Evolutionary conservation across 495 filamentous ascomycete genomes (phyloP), one percentile per base, ranked within the genome.

Genomic region (Lasiosphaeria hispida): DNA sequence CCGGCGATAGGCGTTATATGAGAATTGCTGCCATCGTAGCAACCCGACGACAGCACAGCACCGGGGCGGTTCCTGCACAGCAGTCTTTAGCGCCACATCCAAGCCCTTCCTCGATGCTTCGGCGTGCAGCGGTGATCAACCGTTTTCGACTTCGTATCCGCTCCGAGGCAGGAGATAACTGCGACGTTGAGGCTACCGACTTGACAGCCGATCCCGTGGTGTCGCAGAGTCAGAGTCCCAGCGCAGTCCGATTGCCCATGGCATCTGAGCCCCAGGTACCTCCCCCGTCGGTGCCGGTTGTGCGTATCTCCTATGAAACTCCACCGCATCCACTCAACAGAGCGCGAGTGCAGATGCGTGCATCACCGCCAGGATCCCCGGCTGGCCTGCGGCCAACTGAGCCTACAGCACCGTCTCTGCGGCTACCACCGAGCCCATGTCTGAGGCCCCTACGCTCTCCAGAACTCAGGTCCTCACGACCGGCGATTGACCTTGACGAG

Each of bases 1-100:
- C 69, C 3, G 80, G 82, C 19, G 77, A 79, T 51, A 86, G 80
- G 68, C 76, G 84, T 14, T 80, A 86, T 14, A 64, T 69, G 15
- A 61, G 61, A 43, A 63, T 73, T 8, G 62, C 68, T 0, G 63
- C 65, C 18, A 67, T 68, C 34, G 61, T 68, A 55, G 52, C 62
- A 13, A 59, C 71, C 4, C 53, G 69, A 17, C 57, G 65, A 36
- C 41, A 64, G 4, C 48, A 45, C 56, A 41, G 23, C 17, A 41
- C 53, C 23, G 49, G 36, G 13, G 34, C 23, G 0, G 6, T 33
- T 2, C 56, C 57, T 0, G 36, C 30, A 7, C 33, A 37, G 1
- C 59, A 50, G 44, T 44, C 36, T 5, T 30, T 30, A 2, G 5
- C 23, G 7, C 59, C 55, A 48, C 61, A 51, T 18, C 52, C 60